Percentiles rank a stretch among this genome's conserved stretches.
phyloP scores from a whole-genome alignment of 164 flowering plant genomes.

The Stephania cephalantha region DNA sequence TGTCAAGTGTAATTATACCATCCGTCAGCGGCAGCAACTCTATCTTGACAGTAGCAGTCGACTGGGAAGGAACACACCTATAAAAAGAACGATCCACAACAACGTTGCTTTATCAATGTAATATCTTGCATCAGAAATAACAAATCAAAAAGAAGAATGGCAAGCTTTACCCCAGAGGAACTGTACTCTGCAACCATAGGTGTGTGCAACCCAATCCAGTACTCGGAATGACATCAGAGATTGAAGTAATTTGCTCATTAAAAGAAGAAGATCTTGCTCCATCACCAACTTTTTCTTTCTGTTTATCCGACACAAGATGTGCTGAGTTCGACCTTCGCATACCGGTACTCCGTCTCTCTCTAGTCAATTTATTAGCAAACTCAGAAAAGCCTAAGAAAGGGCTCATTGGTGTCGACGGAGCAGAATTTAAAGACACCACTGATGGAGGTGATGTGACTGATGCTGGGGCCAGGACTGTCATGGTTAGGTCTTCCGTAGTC shows the following conservation, averaged over 20 bases:
- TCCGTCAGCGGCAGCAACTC: conserved; percentile 95
- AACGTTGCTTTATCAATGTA: not conserved
- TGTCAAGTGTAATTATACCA: conserved; percentile 86
- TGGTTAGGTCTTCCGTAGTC: conserved; percentile 77
- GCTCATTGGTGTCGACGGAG: conserved; percentile 72
- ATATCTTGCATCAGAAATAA: not conserved
- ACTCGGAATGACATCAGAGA: conserved; percentile 59
- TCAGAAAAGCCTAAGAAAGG: conserved; percentile 59
- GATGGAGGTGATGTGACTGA: conserved; percentile 79
- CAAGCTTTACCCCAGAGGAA: conserved; percentile 86
- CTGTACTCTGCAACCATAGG: conserved; percentile 94
- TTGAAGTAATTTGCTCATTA: conserved; percentile 34
- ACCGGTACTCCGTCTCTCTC: conserved; percentile 26
- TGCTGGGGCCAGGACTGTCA: conserved; percentile 97
- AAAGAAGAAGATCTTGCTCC: conserved; percentile 34
- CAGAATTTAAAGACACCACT: conserved; percentile 62
- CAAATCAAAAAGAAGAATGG: not conserved
- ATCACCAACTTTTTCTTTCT: conserved; percentile 28
- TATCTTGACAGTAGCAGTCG: conserved; percentile 86
- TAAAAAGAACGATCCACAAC: conserved; percentile 3
- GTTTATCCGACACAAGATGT: conserved; percentile 29
- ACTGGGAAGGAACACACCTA: conserved; percentile 87
- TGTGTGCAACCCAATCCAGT: conserved; percentile 72
- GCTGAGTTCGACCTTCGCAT: conserved; percentile 33
- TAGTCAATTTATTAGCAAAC: conserved; percentile 28